Conservation (phyloP, 768 basidiomycete genomes). For the Calocybe indica region DNA sequence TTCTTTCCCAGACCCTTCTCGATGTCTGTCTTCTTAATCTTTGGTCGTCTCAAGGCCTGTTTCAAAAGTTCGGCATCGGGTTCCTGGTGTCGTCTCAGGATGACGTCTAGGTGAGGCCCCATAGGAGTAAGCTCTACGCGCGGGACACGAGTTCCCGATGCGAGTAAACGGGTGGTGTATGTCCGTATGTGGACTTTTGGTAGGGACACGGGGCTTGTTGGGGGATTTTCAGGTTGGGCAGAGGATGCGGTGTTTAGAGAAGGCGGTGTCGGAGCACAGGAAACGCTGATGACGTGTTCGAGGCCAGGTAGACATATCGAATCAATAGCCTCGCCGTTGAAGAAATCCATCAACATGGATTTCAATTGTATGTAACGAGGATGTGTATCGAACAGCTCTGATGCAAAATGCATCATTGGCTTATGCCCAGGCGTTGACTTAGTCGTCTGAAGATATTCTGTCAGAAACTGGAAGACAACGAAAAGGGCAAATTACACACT, state of each 20-base stretch:
- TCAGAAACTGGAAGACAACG: neutral
- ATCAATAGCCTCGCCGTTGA: conserved; percentile 83
- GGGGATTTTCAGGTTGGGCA: conserved; percentile 15
- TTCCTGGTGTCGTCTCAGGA: conserved; percentile 64
- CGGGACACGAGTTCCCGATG: conserved; percentile 77
- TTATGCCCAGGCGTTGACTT: conserved; percentile 89
- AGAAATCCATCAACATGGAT: conserved; percentile 85
- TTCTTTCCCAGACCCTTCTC: conserved; percentile 88
- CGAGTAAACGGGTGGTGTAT: conserved; percentile 69
- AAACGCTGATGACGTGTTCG: conserved; percentile 84
- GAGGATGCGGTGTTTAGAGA: conserved; percentile 33
- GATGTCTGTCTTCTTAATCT: conserved; percentile 83
- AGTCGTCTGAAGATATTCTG: conserved; percentile 50
- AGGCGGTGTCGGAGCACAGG: conserved; percentile 59
- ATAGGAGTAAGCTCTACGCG: conserved; percentile 79
- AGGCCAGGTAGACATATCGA: conserved; percentile 79
- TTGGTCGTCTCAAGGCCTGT: conserved; percentile 76
- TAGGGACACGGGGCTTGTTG: conserved; percentile 40
- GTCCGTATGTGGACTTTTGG: conserved; percentile 87
- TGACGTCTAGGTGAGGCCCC: conserved; percentile 88
- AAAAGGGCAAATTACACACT: conserved; percentile 36
- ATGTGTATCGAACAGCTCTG: conserved; percentile 91
- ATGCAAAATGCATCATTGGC: conserved; percentile 93
- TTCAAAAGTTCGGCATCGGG: conserved; percentile 79
- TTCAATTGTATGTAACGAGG: conserved; percentile 90